Conservation (phyloP, 345 rosid species). For the Arabidopsis thaliana region TAIR10.1 NC_003074.8:6870501-6871000, state of each 20-base stretch:
- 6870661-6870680: constrained; percentile 55
- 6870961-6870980: neutral
- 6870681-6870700: constrained; percentile 70
- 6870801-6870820: constrained; percentile 55
- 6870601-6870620: constrained; percentile 63
- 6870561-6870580: constrained; percentile 46
- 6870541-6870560: constrained; percentile 72
- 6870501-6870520: constrained; percentile 5
- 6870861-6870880: constrained; percentile 84
- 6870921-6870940: constrained; percentile 48
- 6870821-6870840: constrained; percentile 81
- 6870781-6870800: constrained; percentile 56
- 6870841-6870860: constrained; percentile 69
- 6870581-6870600: constrained; percentile 57
- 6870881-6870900: constrained; percentile 49
- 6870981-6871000: neutral
- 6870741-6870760: constrained; percentile 60
- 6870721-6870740: constrained; percentile 63
- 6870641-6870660: constrained; percentile 64
- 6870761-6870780: constrained; percentile 53
- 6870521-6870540: constrained; percentile 93
- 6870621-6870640: constrained; percentile 69
- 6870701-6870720: constrained; percentile 72
- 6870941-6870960: constrained; percentile 13
- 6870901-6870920: constrained; percentile 54